A percentile compares a stretch with the other conserved stretches of the same genome.
phyloP scores from a whole-genome alignment of 768 basidiomycete species.

The Paxillus involutus region DNA sequence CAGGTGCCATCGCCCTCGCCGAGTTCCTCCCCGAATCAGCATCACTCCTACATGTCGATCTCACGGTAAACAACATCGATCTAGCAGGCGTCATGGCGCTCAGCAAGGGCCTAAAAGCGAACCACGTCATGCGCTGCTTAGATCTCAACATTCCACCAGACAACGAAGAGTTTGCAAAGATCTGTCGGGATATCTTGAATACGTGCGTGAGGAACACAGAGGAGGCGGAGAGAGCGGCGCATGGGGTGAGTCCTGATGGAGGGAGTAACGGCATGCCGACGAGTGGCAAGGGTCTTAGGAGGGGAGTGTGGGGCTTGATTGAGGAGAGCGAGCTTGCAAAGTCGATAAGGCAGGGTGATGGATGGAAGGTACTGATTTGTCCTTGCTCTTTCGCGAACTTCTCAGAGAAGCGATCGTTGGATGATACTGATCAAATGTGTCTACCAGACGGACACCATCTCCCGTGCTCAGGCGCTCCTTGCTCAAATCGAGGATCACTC shows the following conservation, averaged over 20 bases:
- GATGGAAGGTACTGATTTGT: constrained; percentile 45
- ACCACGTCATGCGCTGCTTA: constrained; percentile 85
- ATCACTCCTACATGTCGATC: constrained; percentile 86
- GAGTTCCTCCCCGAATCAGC: constrained; percentile 93
- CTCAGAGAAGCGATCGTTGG: background rate
- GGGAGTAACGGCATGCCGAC: constrained; percentile 19
- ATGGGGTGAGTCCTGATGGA: constrained; percentile 10
- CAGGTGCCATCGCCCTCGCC: constrained; percentile 91
- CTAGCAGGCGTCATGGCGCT: constrained; percentile 93
- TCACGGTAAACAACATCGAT: constrained; percentile 81
- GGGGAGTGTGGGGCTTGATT: constrained; percentile 82
- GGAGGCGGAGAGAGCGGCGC: constrained; percentile 55
- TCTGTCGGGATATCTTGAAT: constrained; percentile 88
- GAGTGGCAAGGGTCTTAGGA: constrained; percentile 57
- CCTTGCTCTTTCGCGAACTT: background rate
- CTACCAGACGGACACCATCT: constrained; percentile 9
- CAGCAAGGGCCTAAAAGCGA: constrained; percentile 79
- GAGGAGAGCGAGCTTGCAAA: constrained; percentile 82
- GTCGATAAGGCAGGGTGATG: constrained; percentile 52
- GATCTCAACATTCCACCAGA: constrained; percentile 90
- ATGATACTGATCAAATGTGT: background rate
- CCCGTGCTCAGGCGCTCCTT: constrained; percentile 43
- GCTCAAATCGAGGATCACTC: constrained; percentile 35
- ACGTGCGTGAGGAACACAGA: constrained; percentile 94
- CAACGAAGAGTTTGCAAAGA: constrained; percentile 77